Percentiles rank a stretch among this genome's conserved stretches.
phyloP scores from a whole-genome alignment of 768 basidiomycete species.

The Trametes elegans region DNA sequence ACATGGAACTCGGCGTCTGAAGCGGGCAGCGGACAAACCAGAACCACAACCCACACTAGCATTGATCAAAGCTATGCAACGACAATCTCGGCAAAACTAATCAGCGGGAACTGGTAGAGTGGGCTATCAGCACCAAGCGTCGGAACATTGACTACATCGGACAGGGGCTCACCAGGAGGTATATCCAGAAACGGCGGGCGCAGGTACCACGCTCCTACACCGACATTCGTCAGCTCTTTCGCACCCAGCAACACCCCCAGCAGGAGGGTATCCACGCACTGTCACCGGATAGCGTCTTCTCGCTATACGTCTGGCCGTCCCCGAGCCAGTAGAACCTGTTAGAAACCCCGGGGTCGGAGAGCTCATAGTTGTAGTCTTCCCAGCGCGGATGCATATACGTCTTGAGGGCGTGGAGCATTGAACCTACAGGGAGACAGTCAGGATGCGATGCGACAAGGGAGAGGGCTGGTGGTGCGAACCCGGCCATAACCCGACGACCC shows the following conservation, averaged over 20 bases:
- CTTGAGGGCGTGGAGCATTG: constrained; percentile 45
- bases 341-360: constrained; percentile 37
- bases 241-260: no score
- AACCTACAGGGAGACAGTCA: constrained; percentile 39
- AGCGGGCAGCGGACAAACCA: no score
- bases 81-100: no score
- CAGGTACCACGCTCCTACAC: not conserved
- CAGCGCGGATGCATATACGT: constrained; percentile 53
- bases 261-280: no score
- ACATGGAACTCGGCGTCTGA: no score
- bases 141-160: no score
- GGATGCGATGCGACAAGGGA: not conserved
- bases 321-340: constrained; percentile 61
- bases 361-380: constrained; percentile 60
- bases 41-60: no score
- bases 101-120: no score
- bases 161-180: not conserved
- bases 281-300: constrained; percentile 39
- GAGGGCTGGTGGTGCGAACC: constrained; percentile 37
- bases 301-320: constrained; percentile 52
- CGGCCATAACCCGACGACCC: constrained; percentile 56
- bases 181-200: not conserved
- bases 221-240: no score
- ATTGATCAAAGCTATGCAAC: no score
- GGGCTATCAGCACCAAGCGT: no score